phyloP scores from a whole-genome alignment of 1,284 basidiomycete genomes.

The Apiotrichum siamense region DNA sequence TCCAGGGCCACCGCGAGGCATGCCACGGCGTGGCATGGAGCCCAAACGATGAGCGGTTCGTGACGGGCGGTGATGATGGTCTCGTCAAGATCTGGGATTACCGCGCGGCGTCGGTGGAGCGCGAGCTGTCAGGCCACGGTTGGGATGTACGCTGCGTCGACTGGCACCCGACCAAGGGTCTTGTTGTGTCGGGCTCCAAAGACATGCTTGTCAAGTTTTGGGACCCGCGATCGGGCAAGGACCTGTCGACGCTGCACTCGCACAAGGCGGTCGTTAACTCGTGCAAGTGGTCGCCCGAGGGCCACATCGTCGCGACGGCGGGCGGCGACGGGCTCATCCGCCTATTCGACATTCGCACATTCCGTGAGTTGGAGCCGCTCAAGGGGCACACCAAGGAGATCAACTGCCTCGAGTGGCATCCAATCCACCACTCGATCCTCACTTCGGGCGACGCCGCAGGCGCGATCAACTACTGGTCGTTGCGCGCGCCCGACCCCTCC shows the following conservation, averaged over 20 bases:
- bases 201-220: slow-evolving; percentile 99
- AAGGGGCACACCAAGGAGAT: slow-evolving; percentile 97
- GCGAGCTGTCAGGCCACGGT: slow-evolving; percentile 78
- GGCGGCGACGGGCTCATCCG: slow-evolving; percentile 90
- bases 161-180: slow-evolving; percentile 95
- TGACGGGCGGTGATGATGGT: slow-evolving; percentile 90
- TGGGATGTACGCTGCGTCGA: slow-evolving; percentile 99
- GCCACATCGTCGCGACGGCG: slow-evolving; percentile 86
- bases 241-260: slow-evolving; percentile 83
- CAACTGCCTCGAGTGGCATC: slow-evolving; percentile 94
- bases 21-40: slow-evolving; percentile 86
- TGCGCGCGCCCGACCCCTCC: slow-evolving; percentile 50
- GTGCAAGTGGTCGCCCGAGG: slow-evolving; percentile 84
- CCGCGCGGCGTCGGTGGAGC: slow-evolving; percentile 81
- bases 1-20: slow-evolving; percentile 82
- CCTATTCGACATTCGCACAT: slow-evolving; percentile 95
- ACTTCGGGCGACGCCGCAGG: slow-evolving; percentile 93
- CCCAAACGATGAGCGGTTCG: slow-evolving; percentile 85
- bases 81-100: slow-evolving; percentile 94
- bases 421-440: slow-evolving; percentile 76
- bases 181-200: slow-evolving; percentile 89
- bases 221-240: slow-evolving; percentile 87
- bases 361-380: slow-evolving; percentile 87
- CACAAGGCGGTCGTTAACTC: slow-evolving; percentile 98
- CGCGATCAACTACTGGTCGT: slow-evolving; percentile 85